Conservation (phyloP, 441 rosid species). For the Kokia cookei region DNA sequence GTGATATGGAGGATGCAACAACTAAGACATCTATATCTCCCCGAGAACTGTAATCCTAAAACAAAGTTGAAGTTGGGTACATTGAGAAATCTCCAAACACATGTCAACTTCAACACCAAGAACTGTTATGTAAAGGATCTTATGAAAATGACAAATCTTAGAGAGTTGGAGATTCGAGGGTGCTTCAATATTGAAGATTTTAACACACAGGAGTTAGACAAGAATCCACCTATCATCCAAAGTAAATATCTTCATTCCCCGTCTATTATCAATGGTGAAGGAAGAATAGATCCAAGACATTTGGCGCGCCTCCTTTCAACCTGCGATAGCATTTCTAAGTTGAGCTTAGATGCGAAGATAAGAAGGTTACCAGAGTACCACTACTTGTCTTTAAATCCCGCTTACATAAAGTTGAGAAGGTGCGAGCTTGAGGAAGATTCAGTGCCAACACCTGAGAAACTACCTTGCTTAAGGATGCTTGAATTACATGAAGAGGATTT, state of each 20-base stretch:
- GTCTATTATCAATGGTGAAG: rapidly evolving
- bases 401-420: rapidly evolving
- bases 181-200: neutral
- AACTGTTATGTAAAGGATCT: neutral
- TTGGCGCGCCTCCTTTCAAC: neutral
- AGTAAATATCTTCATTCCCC: neutral
- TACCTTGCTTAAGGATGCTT: neutral
- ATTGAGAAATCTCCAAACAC: neutral
- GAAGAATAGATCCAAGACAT: neutral
- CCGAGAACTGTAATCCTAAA: rapidly evolving
- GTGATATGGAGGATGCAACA: neutral
- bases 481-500: rapidly evolving
- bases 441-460: neutral
- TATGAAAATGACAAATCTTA: neutral
- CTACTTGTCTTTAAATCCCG: neutral
- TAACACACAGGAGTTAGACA: too few relatives aligned
- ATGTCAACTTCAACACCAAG: neutral
- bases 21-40: constrained; percentile 2
- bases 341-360: neutral
- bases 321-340: neutral
- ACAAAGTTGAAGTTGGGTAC: neutral
- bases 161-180: neutral
- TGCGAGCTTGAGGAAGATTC: neutral
- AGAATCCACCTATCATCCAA: neutral
- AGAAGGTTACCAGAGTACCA: neutral